phyloP scores from a whole-genome alignment of 2,329 filamentous ascomycete species.

The Sporothrix schenckii region DNA sequence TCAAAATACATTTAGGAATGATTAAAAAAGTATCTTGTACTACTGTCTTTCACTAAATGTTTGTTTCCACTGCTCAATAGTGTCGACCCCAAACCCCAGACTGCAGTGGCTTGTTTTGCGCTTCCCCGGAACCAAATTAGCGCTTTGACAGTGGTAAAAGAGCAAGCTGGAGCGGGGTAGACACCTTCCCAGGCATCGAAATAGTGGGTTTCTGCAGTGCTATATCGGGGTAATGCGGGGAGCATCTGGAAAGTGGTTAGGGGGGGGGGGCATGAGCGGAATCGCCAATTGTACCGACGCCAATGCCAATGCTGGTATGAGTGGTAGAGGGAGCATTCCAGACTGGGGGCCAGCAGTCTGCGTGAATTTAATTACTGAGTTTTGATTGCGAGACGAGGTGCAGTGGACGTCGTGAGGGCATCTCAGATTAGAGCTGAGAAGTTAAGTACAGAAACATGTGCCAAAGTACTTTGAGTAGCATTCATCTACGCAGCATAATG shows the following conservation, averaged over 20 bases:
- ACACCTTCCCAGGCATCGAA: not conserved
- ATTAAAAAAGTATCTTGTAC: not conserved
- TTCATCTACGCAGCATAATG: no score
- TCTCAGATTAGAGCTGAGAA: no score
- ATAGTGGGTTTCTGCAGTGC: not conserved
- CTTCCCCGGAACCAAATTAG: conserved; percentile 24
- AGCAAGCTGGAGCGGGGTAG: conserved; percentile 20
- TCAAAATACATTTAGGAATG: not conserved
- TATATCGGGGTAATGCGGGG: conserved; percentile 29
- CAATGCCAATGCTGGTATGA: not conserved
- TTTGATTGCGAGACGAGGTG: no score
- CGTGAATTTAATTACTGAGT: not conserved
- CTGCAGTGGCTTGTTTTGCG: not conserved
- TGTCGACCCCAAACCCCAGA: not conserved
- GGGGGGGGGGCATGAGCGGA: no score
- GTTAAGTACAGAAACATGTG: no score
- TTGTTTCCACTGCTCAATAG: not conserved
- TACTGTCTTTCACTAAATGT: not conserved
- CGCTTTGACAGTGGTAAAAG: conserved; percentile 8
- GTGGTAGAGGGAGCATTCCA: not conserved
- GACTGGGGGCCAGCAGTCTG: not conserved
- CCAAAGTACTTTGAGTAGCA: no score
- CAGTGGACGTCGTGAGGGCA: no score
- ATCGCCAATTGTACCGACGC: not conserved
- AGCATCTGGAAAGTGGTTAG: not conserved